Conservation (phyloP, 169 alveolate species). For the Amoebophrya sp. region DNA sequence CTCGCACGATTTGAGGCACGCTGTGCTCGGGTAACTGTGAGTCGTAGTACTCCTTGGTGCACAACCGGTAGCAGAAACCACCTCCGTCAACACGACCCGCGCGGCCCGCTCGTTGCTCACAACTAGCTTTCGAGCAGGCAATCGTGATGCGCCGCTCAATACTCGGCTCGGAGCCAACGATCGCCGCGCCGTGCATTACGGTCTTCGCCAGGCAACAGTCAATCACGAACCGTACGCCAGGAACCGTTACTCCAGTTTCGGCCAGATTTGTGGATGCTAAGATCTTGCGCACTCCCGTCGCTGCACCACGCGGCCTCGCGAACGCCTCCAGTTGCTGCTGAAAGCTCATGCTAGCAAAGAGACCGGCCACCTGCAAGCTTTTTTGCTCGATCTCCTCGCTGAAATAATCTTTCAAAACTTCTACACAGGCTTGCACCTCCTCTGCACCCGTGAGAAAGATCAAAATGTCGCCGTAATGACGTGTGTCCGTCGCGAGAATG, state of each 20-base stretch:
- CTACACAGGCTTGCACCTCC: background rate
- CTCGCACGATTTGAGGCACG: background rate
- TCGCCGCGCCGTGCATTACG: constrained; percentile 65
- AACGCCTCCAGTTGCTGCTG: constrained; percentile 88
- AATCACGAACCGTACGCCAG: constrained; percentile 70
- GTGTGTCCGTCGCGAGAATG: background rate
- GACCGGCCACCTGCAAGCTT: constrained; percentile 67
- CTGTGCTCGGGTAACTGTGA: no score
- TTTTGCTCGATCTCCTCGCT: constrained; percentile 33
- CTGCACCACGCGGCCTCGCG: constrained; percentile 40
- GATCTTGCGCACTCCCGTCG: constrained; percentile 46
- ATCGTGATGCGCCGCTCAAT: constrained; percentile 1
- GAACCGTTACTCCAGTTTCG: constrained; percentile 80
- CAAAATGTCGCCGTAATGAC: background rate
- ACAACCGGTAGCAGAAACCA: constrained; percentile 90
- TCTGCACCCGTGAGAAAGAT: background rate
- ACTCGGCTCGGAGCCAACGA: background rate
- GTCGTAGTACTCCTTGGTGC: background rate
- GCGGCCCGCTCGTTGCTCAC: constrained; percentile 91
- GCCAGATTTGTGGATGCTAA: constrained; percentile 77
- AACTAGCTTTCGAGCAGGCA: constrained; percentile 63
- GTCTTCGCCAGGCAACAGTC: constrained; percentile 72
- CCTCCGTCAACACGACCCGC: constrained; percentile 90
- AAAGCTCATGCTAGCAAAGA: constrained; percentile 89
- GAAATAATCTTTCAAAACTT: background rate